phyloP scores from a whole-genome alignment of 225 moss, liverwort and hornwort genomes.

The Pleurozium schreberi region DNA sequence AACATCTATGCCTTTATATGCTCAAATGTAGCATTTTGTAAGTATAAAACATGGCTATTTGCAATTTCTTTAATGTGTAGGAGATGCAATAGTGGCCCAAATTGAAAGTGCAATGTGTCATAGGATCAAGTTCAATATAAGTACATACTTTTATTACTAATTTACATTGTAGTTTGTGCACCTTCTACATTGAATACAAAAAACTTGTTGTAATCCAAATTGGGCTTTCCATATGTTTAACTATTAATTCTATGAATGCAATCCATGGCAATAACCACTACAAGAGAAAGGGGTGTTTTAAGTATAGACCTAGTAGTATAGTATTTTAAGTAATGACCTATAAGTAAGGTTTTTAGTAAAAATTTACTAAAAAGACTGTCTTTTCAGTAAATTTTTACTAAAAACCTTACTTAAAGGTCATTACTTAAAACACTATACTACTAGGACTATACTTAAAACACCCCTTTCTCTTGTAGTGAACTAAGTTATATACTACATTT shows the following conservation, averaged over 20 bases:
- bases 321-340: no score
- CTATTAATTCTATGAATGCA: neutral
- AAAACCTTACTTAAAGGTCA: no score
- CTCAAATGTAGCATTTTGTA: neutral
- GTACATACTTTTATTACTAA: neutral
- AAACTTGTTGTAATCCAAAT: neutral
- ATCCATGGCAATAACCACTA: no score
- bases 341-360: no score
- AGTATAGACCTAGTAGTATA: no score
- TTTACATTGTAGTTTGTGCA: neutral
- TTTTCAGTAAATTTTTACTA: no score
- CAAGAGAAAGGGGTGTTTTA: no score
- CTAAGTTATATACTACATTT: neutral
- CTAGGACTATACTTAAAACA: no score
- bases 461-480: no score
- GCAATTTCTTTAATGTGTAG: neutral
- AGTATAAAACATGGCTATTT: neutral
- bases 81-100: neutral
- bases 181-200: neutral
- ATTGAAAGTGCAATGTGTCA: neutral
- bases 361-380: no score
- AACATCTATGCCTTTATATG: neutral
- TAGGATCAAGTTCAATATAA: accelerated
- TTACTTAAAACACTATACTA: no score
- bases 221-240: neutral